Evolutionary conservation across 352 stramenopile genomes (phyloP).

Genomic region (Pythium oligandrum): DNA sequence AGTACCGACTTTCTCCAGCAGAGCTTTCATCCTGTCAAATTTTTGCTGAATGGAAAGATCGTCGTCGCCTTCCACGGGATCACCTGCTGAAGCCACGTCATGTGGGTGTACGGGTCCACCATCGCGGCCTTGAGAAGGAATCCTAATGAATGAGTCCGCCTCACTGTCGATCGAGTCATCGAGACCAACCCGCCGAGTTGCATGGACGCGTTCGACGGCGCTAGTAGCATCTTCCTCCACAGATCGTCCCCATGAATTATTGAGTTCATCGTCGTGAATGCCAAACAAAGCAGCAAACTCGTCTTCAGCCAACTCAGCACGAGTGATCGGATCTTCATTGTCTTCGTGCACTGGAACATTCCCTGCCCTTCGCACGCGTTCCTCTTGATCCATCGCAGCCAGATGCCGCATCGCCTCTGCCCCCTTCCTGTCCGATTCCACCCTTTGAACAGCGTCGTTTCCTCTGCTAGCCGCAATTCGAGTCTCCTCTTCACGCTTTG

Average conservation of each 20-base stretch:
- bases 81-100: not conserved
- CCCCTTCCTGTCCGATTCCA: conserved; percentile 29
- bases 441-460: conserved; percentile 23
- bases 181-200: not conserved
- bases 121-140: no score
- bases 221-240: not conserved
- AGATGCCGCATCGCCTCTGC: conserved; percentile 52
- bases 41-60: conserved; percentile 10
- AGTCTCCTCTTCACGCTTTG: conserved; percentile 27
- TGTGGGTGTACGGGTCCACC: no score
- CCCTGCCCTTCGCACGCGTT: conserved; percentile 9
- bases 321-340: conserved; percentile 1
- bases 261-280: conserved; percentile 23
- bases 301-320: conserved; percentile 4
- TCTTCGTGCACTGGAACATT: no score
- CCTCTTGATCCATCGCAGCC: conserved; percentile 37
- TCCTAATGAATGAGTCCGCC: no score
- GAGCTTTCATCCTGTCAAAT: conserved; percentile 9
- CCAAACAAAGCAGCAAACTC: conserved; percentile 44
- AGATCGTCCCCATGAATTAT: conserved; percentile 1
- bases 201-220: not conserved
- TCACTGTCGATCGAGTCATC: no score
- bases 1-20: conserved; percentile 7
- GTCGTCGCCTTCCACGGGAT: not conserved
- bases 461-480: conserved; percentile 35